Base-by-base conservation (phyloP, 2,329 filamentous ascomycete genomes). In the Cyphellophora europaea region DNA sequence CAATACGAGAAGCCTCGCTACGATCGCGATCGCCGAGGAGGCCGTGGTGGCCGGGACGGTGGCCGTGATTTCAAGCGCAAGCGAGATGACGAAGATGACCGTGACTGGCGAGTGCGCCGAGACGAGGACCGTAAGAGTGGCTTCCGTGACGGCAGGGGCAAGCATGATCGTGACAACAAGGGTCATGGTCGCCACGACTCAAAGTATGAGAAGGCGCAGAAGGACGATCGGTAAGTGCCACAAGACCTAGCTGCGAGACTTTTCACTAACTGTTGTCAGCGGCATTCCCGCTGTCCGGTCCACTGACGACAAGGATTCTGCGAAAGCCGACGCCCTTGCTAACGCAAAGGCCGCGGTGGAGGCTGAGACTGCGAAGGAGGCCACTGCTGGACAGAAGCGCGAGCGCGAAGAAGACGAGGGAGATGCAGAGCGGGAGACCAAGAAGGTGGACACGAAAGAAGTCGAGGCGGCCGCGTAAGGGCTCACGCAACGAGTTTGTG, bases 381-480 rank as follows among this genome's bases (percentile, higher is more conserved):
- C 38, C 10, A 33, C 40, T 11, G 41, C 45, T 28, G 56, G 58
- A 30, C 59, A 66, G 51, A 69, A 69, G 58, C 63, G 66, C 30
- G 47, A 54, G 21, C 60, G 61, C 14, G 65, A 67, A 30, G 65
- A 65, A 17, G 52, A 50, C 18, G 47, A 36, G 5, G 53, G 49
- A 8, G 44, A 43, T 30, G 56, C 52, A 19, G 58, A 60, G 21
- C 57, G 54, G 38, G 58, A 62, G 13, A 49, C 59, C 15, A 70
- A 71, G 56, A 71, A 70, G 52, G 57, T 64, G 25, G 66, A 69
- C 48, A 47, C 52, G 34, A 65, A 65, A 53, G 57, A 40, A 18
- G 45, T 45, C 19, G 36, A 33, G 12, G 28, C 28, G n/a, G 11
- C 32, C 15, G 35, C 30, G 5, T 35, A 19, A 19, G 13, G 12